phyloP scores from a whole-genome alignment of 108 stramenopile genomes.

The Cylindrotheca fusiformis region DNA sequence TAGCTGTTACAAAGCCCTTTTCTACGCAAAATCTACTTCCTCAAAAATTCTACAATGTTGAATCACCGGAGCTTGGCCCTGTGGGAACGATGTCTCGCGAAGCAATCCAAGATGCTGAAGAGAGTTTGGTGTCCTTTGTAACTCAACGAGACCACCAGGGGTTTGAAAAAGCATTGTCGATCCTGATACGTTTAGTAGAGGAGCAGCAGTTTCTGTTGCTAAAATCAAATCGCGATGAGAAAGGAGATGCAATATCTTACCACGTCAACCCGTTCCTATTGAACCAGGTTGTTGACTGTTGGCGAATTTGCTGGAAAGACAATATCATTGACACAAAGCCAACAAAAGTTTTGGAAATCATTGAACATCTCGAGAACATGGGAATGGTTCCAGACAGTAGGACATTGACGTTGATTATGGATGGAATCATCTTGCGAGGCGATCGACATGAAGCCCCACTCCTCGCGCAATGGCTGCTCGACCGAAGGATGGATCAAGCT shows the following conservation, averaged over 20 bases:
- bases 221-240: neutral
- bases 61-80: too few species aligned
- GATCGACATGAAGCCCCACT: conserved; percentile 27
- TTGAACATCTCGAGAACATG: conserved; percentile 8
- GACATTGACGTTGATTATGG: conserved; percentile 31
- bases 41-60: too few species aligned
- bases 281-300: conserved; percentile 34
- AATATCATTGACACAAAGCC: conserved; percentile 10
- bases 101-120: neutral
- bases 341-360: conserved; percentile 9
- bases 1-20: too few species aligned
- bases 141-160: neutral
- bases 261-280: conserved; percentile 18
- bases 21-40: too few species aligned
- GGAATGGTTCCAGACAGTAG: conserved; percentile 16
- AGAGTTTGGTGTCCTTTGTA: neutral
- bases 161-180: conserved; percentile 1
- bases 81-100: neutral
- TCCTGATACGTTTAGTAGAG: conserved; percentile 7
- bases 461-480: conserved; percentile 36
- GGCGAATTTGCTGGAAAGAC: conserved; percentile 31
- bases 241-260: neutral
- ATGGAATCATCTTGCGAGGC: conserved; percentile 26
- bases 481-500: conserved; percentile 25
- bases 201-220: conserved; percentile 4